Conservation (phyloP, 176 grass and related monocot species). For the Phoenix roebelenii region DNA sequence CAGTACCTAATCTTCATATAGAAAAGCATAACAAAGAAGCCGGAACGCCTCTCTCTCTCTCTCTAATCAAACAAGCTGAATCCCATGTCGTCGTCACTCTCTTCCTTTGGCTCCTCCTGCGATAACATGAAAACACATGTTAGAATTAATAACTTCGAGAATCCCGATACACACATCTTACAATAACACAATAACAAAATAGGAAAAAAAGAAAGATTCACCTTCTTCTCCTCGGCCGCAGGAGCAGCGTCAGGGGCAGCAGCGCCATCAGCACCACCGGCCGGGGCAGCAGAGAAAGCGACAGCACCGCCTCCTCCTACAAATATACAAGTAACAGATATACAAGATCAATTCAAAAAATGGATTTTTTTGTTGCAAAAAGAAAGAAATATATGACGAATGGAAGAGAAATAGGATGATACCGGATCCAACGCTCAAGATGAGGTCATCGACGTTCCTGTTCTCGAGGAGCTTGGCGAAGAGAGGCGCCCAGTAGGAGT, state of each 20-base stretch:
- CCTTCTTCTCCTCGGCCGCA: conserved; percentile 60
- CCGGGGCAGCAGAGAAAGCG: conserved; percentile 30
- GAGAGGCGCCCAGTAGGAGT: conserved; percentile 69
- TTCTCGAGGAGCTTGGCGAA: conserved; percentile 73
- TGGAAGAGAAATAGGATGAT: neutral
- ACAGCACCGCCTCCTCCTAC: conserved; percentile 54
- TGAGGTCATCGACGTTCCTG: conserved; percentile 66
- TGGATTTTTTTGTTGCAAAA: neutral
- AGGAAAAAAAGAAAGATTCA: conserved; percentile 5
- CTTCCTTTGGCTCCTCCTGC: conserved; percentile 66
- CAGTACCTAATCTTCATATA: too few species aligned
- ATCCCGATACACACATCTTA: neutral
- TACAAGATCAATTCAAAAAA: neutral
- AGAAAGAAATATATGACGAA: neutral
- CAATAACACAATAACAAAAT: neutral
- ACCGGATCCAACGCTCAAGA: conserved; percentile 73
- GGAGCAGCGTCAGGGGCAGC: conserved; percentile 26
- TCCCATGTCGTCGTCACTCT: conserved; percentile 78
- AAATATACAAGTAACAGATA: neutral
- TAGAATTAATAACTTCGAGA: neutral
- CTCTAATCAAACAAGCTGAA: conserved; percentile 76
- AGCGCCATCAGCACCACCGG: conserved; percentile 35
- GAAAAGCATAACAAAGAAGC: too few species aligned
- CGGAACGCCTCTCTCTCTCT: too few species aligned
- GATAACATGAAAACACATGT: neutral